These are phyloP conservation scores for Colletotrichum sp. DNA, from an alignment of 2,329 filamentous ascomycete species.

Conservation along the genomic window DNA sequence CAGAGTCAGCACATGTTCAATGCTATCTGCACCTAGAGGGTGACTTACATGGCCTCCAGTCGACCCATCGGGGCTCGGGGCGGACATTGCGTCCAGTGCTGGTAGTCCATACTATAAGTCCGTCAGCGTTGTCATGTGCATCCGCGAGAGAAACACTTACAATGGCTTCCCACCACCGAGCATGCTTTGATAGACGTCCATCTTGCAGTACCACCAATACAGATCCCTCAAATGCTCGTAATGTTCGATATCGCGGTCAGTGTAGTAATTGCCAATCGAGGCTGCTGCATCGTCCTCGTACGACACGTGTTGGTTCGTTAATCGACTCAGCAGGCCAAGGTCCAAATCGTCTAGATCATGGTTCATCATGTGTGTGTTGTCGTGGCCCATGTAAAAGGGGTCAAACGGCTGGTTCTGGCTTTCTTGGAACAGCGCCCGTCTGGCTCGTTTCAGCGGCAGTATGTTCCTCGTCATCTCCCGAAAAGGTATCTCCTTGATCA, in stretches of 20 bases:
- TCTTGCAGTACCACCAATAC: conserved; percentile 96
- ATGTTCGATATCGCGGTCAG: conserved; percentile 72
- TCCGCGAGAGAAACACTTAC: conserved; percentile 58
- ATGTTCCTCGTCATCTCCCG: conserved; percentile 74
- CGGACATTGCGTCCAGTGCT: conserved; percentile 84
- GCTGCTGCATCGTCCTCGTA: conserved; percentile 19
- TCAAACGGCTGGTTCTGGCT: conserved; percentile 35
- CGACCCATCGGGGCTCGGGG: conserved; percentile 82
- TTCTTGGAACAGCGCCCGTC: conserved; percentile 41
- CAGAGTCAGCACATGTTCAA: conserved; percentile 27
- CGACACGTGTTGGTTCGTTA: conserved; percentile 44
- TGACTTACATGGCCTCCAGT: conserved; percentile 71
- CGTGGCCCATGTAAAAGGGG: conserved; percentile 27
- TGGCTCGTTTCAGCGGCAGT: conserved; percentile 62
- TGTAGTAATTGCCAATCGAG: conserved; percentile 35
- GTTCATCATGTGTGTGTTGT: conserved; percentile 23
- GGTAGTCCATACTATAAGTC: conserved; percentile 73
- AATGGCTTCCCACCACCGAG: conserved; percentile 84
- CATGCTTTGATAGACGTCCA: conserved; percentile 91
- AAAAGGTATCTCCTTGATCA: conserved; percentile 84
- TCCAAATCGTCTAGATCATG: conserved; percentile 45
- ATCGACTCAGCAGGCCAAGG: conserved; percentile 41
- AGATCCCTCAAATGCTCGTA: conserved; percentile 86
- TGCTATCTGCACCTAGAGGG: no score
- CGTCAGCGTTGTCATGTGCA: conserved; percentile 21